Percentiles rank a stretch among this genome's conserved stretches.
Conservation (phyloP, 2,329 filamentous ascomycete genomes). For the Diaporthe longicolla region DNA sequence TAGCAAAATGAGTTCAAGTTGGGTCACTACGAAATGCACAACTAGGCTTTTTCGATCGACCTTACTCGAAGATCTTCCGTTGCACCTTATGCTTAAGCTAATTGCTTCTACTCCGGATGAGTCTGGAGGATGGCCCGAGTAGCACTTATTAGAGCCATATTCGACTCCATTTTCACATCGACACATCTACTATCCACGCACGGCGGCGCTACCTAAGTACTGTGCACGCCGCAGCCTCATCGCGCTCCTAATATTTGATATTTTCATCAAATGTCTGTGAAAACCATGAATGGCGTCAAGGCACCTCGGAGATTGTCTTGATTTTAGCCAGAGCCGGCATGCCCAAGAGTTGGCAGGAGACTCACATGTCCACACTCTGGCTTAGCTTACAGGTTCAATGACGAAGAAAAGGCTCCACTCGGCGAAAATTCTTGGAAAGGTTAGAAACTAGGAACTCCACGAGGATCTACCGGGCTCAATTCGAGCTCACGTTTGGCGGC, state of each 20-base stretch:
- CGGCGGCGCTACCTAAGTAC: no score
- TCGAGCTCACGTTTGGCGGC: background rate
- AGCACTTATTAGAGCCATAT: background rate
- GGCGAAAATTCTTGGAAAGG: background rate
- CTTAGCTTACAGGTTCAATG: background rate
- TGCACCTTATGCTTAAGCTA: background rate
- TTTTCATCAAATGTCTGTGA: background rate
- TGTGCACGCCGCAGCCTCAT: background rate
- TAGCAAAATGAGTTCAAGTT: no score
- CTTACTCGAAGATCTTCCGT: background rate
- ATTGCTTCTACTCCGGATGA: background rate
- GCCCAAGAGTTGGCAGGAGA: background rate
- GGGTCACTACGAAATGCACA: background rate
- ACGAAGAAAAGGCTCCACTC: background rate
- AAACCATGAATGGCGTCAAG: background rate
- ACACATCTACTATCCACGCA: background rate
- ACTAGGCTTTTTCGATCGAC: background rate
- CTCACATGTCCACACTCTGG: background rate
- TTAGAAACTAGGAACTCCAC: background rate
- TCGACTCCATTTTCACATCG: background rate
- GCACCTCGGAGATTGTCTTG: background rate
- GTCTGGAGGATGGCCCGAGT: background rate
- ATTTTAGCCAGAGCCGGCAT: background rate
- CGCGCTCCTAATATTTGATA: background rate
- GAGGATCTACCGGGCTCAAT: no score